Evolutionary conservation across 495 filamentous ascomycete genomes (phyloP).

Genomic region (Astrothelium macrocarpum): DNA sequence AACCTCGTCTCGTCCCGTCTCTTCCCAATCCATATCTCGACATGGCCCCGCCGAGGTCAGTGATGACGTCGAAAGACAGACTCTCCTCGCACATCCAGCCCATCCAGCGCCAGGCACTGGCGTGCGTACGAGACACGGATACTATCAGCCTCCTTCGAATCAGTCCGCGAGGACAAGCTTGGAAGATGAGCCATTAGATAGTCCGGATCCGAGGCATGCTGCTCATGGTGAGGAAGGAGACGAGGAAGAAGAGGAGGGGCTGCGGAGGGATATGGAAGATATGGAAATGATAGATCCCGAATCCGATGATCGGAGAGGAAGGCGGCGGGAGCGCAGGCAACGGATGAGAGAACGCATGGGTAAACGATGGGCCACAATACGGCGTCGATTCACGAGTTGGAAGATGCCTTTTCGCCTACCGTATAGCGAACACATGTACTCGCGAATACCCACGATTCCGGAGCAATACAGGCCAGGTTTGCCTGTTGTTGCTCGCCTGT

Average conservation of each 20-base stretch:
- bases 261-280: slow-evolving; percentile 76
- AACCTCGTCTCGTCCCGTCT: slow-evolving; percentile 49
- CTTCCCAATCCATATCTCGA: slow-evolving; percentile 48
- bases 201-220: not conserved
- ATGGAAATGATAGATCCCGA: slow-evolving; percentile 78
- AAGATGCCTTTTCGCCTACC: slow-evolving; percentile 9
- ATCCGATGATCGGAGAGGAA: not conserved
- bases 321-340: slow-evolving; percentile 4
- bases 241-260: slow-evolving; percentile 40
- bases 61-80: slow-evolving; percentile 54
- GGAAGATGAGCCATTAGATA: slow-evolving; percentile 33
- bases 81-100: slow-evolving; percentile 39
- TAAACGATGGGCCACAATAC: slow-evolving; percentile 45
- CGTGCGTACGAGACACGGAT: slow-evolving; percentile 36
- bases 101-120: slow-evolving; percentile 6
- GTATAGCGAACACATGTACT: slow-evolving; percentile 8
- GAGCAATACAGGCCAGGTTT: slow-evolving; percentile 28
- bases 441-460: slow-evolving; percentile 21
- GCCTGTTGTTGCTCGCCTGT: slow-evolving; percentile 47
- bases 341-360: slow-evolving; percentile 3
- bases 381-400: not conserved
- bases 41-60: slow-evolving; percentile 40
- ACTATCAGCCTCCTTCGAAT: slow-evolving; percentile 70
- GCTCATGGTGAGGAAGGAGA: slow-evolving; percentile 23
- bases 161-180: slow-evolving; percentile 58